Evolutionary conservation across 108 stramenopile species (phyloP).

Genomic region (Heterococcus sp.): DNA sequence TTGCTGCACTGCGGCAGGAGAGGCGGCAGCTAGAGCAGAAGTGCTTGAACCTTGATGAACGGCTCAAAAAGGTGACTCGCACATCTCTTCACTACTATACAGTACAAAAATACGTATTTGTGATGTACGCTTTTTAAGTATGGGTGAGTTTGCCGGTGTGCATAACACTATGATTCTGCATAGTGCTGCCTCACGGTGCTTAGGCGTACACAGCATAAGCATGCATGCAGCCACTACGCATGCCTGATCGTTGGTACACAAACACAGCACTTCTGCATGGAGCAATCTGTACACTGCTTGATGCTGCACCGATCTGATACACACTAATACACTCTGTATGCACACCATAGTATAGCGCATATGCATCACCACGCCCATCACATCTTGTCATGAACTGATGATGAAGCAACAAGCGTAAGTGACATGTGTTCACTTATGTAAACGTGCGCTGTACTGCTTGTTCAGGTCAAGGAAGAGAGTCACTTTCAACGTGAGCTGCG

Average conservation of each 20-base stretch:
- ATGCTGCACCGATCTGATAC: too few species aligned
- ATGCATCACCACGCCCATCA: neutral
- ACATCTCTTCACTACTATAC: slow-evolving; percentile 12
- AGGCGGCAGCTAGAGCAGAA: slow-evolving; percentile 31
- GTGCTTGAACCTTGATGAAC: slow-evolving; percentile 5
- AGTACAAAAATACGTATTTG: neutral
- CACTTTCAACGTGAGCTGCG: slow-evolving; percentile 5
- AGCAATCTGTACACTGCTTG: too few species aligned
- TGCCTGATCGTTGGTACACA: neutral
- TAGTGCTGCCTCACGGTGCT: neutral
- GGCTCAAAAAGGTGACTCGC: slow-evolving; percentile 28
- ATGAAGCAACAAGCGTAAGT: neutral
- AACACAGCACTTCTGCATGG: too few species aligned
- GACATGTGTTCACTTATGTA: neutral
- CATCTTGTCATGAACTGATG: neutral
- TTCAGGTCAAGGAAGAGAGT: neutral
- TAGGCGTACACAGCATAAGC: neutral
- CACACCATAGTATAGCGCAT: neutral
- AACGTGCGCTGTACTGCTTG: neutral
- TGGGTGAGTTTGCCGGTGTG: neutral
- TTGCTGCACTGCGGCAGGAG: slow-evolving; percentile 27
- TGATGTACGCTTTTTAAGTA: neutral
- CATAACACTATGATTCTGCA: neutral
- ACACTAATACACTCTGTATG: neutral
- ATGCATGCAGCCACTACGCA: too few species aligned